Base-by-base conservation (phyloP, 768 basidiomycete species). In the Termitomyces sp. region DNA sequence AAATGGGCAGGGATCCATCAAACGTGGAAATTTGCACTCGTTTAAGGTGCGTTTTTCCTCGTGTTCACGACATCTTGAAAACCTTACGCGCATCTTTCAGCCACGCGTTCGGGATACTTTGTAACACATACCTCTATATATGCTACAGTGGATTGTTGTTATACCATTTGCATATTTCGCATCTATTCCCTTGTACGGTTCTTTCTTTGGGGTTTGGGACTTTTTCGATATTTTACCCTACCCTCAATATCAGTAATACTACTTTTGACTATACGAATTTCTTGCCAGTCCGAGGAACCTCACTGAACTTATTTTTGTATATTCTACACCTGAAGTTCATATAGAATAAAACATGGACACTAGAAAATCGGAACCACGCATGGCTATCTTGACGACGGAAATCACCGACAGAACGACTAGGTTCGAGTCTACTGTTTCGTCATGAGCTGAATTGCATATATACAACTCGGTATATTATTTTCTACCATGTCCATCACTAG, bases 1-100 rank as follows among this genome's bases (percentile, higher is more conserved):
- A 70, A 70, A 17, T 82, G 80, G 81, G 66, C 63, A 0, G 80
- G 76, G 3, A 47, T 71, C 19, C 82, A 83, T 61, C 84, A 85
- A 68, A 72, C 77, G 3, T 85, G 84, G 84, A 71, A 60, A 25
- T 73, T 79, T 63, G 68, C 66, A 39, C 61, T 57, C 9, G 56
- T 54, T 25, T 60, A 53, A 66, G 11, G 50, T 39, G 37, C 0
- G 37, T 27, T 28, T 40, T 40, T 28, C 5, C 3, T 35, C 1
- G 1, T n/a, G 9, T 27, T 25, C 6, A 12, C 4, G 14, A 0
- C 14, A 1, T 51, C 5, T 27, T 6, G 11, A 28, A 25, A n/a
- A 11, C 3, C 35, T 51, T 12, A 28, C 8, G 3, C 17, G 1
- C 27, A 12, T 14, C 17, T 39, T 28, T 9, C 27, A 51, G 49